Percentiles rank a stretch among this genome's conserved stretches.
Conservation (phyloP, 768 basidiomycete genomes). For the Kwoniella sp. region DNA sequence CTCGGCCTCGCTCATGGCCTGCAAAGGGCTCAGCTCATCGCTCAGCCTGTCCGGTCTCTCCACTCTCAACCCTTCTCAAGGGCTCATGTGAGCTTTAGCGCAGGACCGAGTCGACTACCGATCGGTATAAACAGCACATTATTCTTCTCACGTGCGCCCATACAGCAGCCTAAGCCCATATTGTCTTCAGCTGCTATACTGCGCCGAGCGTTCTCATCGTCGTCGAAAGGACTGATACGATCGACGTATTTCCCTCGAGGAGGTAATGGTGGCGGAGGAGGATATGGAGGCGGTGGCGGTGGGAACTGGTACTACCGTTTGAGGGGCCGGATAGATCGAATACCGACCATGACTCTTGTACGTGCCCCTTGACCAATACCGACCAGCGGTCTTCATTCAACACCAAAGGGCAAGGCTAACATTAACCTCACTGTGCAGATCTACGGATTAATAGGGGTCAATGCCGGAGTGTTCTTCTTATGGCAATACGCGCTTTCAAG, state of each 20-base stretch:
- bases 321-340: constrained; percentile 39
- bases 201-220: constrained; percentile 22
- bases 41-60: not conserved
- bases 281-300: constrained; percentile 15
- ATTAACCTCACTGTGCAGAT: constrained; percentile 14
- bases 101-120: not conserved
- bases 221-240: constrained; percentile 20
- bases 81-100: not conserved
- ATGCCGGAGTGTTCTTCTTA: constrained; percentile 49
- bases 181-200: not conserved
- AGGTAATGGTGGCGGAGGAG: constrained; percentile 30
- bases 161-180: not conserved
- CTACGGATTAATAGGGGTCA: constrained; percentile 48
- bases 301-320: constrained; percentile 32
- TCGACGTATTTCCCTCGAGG: constrained; percentile 39
- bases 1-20: not conserved
- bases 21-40: not conserved
- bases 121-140: not conserved
- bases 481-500: constrained; percentile 53
- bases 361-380: constrained; percentile 3
- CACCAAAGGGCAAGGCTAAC: too few species aligned
- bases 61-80: not conserved
- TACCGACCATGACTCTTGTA: constrained; percentile 44
- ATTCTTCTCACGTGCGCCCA: constrained; percentile 2
- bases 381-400: too few species aligned